Base-by-base conservation (phyloP, 2,329 filamentous ascomycete species). In the Hymenoscyphus salicellus region DNA sequence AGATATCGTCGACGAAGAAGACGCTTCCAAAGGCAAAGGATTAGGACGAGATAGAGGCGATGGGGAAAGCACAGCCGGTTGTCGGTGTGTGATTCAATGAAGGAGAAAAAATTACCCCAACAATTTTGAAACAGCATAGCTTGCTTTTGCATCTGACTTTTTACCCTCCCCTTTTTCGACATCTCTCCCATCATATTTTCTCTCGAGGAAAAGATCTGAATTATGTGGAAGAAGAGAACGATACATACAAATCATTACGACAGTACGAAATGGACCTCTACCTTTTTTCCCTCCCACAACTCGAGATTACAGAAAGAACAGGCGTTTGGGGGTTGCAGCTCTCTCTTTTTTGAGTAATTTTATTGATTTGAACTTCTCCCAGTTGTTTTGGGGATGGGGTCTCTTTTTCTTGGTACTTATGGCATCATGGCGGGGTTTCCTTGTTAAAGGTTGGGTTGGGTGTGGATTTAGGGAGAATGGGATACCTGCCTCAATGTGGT, bases 1-100 rank as follows among this genome's bases (percentile, higher is more conserved):
- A 74, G 92, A 96, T 74, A 84, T 90, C 46, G 81, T 94, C 66
- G 89, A 96, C 69, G 92, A 95, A 73, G 87, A 89, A 69, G 75
- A 76, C 49, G 73, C 72, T 60, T 69, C 73, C 5, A 75, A 75
- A 60, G 69, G 69, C 59, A 75, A 75, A 58, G 60, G 67, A 10
- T 58, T 69, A 57, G 67, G 65, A 3, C 79, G 84, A 66, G 79
- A 82, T 63, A 77, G 79, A 46, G 86, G 87, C 56, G 81, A 81
- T 32, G 80, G 81, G 41, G 84, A 87, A 66, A 79, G 81, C 68
- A 83, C 80, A 62, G 83, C 86, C 43, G 82, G 86, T 20, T 90
- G 88, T 74, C 82, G 87, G 68, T 90, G 88, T 75, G 80, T 88
- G 61, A 86, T 90, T 66, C 78, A 88, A 75, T 89, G 78, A 78